Evolutionary conservation across 495 filamentous ascomycete genomes (phyloP).

Genomic region (Aspergillus sclerotiicarbonarius): DNA sequence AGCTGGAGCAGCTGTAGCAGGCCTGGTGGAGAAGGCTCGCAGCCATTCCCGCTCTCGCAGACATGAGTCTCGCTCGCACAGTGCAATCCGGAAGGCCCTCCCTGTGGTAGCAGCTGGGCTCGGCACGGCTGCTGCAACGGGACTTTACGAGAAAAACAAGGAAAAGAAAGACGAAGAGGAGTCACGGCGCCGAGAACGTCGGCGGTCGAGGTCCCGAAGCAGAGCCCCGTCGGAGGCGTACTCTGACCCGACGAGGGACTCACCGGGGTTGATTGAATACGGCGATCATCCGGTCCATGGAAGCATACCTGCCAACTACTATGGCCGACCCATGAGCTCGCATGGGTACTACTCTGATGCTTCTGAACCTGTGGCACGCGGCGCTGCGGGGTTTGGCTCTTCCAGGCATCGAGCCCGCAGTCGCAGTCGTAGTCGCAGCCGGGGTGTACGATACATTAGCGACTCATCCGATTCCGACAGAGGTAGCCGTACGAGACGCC

Average conservation of each 20-base stretch:
- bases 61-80: conserved; percentile 55
- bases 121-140: conserved; percentile 74
- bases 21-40: conserved; percentile 69
- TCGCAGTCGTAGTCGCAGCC: conserved; percentile 40
- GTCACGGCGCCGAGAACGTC: conserved; percentile 42
- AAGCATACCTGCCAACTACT: conserved; percentile 49
- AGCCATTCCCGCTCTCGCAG: conserved; percentile 66
- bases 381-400: conserved; percentile 28
- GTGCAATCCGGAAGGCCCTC: conserved; percentile 56
- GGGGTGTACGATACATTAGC: conserved; percentile 36
- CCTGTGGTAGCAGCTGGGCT: conserved; percentile 74
- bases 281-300: conserved; percentile 63
- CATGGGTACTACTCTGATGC: conserved; percentile 45
- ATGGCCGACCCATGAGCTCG: conserved; percentile 44
- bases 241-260: conserved; percentile 55
- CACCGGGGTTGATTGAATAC: conserved; percentile 76
- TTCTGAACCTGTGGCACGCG: conserved; percentile 23
- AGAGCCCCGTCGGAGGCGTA: conserved; percentile 53
- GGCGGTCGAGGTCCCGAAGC: conserved; percentile 56
- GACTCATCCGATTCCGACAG: conserved; percentile 47
- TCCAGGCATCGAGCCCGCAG: conserved; percentile 26
- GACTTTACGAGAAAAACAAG: conserved; percentile 76
- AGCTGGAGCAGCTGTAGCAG: conserved; percentile 75
- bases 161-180: conserved; percentile 61
- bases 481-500: conserved; percentile 39